phyloP scores from a whole-genome alignment of 73 alveolate genomes.

The Breviolum minutum region DNA sequence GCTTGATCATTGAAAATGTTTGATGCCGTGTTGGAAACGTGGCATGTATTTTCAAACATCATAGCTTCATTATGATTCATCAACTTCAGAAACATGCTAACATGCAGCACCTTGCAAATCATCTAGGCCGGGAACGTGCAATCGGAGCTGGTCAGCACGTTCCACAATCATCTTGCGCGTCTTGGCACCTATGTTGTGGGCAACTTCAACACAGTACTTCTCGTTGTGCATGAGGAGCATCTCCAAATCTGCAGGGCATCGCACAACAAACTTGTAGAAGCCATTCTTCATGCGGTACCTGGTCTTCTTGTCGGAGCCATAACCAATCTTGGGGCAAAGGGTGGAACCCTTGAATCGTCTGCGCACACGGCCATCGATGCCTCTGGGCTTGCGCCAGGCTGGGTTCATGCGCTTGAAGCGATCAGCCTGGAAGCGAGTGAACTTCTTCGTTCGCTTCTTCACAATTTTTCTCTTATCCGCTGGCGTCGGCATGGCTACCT shows the following conservation, averaged over 20 bases:
- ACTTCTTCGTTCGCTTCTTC: slow-evolving; percentile 95
- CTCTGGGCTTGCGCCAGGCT: slow-evolving; percentile 99
- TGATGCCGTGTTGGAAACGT: not conserved
- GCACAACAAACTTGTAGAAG: slow-evolving; percentile 98
- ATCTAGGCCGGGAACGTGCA: slow-evolving; percentile 97
- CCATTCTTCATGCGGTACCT: slow-evolving; percentile 98
- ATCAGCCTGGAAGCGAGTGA: slow-evolving; percentile 97
- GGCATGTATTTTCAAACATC: not conserved
- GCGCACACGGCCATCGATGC: slow-evolving; percentile 99
- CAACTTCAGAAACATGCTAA: not conserved
- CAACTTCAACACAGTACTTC: slow-evolving; percentile 99
- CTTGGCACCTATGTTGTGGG: slow-evolving; percentile 98
- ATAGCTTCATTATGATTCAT: not conserved
- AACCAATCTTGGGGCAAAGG: slow-evolving; percentile 99
- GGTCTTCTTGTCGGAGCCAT: slow-evolving; percentile 99
- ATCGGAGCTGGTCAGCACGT: slow-evolving; percentile 99
- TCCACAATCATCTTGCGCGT: slow-evolving; percentile 98
- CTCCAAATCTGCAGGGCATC: slow-evolving; percentile 98
- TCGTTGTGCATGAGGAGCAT: slow-evolving; percentile 99
- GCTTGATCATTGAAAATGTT: not conserved
- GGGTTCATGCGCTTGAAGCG: slow-evolving; percentile 97
- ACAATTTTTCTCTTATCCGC: slow-evolving; percentile 93
- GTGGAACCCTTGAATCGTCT: slow-evolving; percentile 99
- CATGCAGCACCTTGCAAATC: not conserved
- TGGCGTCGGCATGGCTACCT: slow-evolving; percentile 88